Evolutionary conservation across 2,329 filamentous ascomycete species (phyloP), one percentile per base, ranked within the genome.

Genomic region (Metarhizium sp.): DNA sequence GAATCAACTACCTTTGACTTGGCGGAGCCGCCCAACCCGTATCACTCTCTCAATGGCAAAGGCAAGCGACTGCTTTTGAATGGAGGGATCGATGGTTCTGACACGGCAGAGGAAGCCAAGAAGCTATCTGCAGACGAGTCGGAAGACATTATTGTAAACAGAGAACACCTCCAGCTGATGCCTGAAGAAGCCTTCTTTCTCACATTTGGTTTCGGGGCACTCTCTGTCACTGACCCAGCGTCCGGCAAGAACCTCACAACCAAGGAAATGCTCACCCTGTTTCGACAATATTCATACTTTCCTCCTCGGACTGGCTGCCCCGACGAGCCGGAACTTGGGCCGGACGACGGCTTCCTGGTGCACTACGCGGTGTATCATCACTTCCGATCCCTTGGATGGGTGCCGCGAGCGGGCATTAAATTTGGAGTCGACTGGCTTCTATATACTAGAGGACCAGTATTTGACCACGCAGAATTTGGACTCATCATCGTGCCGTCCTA

Each of bases 341-440:
- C 90, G 0, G 90, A 96, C 67, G 89, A 95, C 64, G 80, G 83
- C 0, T 99, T 99, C 69, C 74, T 97, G 20, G 69, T 96, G 1
- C 86, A 90, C 56, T 99, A 97, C 65, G 85, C 84, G 13, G 90
- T 90, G 18, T 99, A 96, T 69, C 94, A 99, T 67, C 92, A 99
- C 68, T 99, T 96, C 73, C 87, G 94, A 42, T 95, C 91, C 0
- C 78, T 97, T 0, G 94, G 94, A 29, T 99, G 94, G 92, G 90
- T 96, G 1, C 87, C 95, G 0, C 86, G 95, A 14, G 85, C 88
- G 5, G 95, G 94, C 40, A 86, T 95, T 67, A 99, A 99, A 67
- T 99, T 99, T 63, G 90, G 89, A 25, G 88, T 91, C 10, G 94
- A 99, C 69, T 96, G 90, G 75, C 75, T 99, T n/a, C 80, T 99